These are phyloP conservation scores for Boletus barrowsii DNA, from an alignment of 768 basidiomycete species.

Conservation along the genomic window DNA sequence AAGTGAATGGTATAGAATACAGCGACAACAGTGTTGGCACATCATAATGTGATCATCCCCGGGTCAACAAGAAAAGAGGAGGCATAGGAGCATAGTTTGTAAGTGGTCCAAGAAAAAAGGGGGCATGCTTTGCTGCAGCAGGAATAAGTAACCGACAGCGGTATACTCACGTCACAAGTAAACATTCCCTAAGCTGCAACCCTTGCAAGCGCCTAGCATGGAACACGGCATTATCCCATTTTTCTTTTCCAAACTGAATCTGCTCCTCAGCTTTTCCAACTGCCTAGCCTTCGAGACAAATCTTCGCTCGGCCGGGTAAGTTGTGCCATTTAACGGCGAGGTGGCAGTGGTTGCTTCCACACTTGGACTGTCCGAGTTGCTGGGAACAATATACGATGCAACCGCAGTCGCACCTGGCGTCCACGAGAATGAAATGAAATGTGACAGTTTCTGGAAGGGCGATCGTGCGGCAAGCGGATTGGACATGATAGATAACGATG, in stretches of 20 bases:
- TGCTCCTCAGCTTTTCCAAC: conserved; percentile 56
- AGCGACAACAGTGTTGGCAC: conserved; percentile 29
- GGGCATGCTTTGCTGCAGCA: conserved; percentile 2
- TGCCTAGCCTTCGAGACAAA: conserved; percentile 67
- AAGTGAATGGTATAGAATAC: conserved; percentile 25
- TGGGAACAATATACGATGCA: conserved; percentile 24
- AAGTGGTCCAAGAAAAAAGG: not conserved
- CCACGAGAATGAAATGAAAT: conserved; percentile 56
- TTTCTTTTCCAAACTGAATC: conserved; percentile 43
- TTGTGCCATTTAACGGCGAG: conserved; percentile 8
- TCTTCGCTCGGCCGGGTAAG: conserved; percentile 24
- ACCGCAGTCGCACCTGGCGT: conserved; percentile 38
- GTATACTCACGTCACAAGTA: conserved; percentile 28
- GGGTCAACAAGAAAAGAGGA: conserved; percentile 2
- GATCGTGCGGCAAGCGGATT: conserved; percentile 54
- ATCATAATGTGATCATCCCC: conserved; percentile 19
- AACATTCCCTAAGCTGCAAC: conserved; percentile 23
- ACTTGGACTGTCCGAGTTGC: conserved; percentile 9
- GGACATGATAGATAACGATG: conserved; percentile 48
- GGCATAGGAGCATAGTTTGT: conserved; percentile 23
- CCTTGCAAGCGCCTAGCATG: conserved; percentile 28
- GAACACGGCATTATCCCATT: conserved; percentile 18
- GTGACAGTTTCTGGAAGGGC: conserved; percentile 59
- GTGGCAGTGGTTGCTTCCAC: conserved; percentile 9
- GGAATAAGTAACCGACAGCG: conserved; percentile 1